Evolutionary conservation across 192 early-diverging fungal genomes (phyloP), one percentile per base, ranked within the genome.

Genomic region (Mycoemilia scoparia): DNA sequence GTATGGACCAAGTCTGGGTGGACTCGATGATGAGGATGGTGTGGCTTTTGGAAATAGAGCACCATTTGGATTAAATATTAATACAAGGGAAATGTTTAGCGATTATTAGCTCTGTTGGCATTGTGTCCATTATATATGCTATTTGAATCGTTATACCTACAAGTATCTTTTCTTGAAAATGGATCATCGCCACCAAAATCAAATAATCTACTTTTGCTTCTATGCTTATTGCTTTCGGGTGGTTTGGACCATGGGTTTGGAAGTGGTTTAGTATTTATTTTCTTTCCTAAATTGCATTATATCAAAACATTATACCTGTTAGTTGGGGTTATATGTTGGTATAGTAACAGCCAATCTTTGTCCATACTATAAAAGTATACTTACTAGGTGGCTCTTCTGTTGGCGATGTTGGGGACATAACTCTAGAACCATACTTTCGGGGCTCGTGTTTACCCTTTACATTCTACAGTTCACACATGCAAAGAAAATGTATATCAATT

Each of bases 231-330:
- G 5, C 31, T 5, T 11, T 13, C 31, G 6, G 31, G 5, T 11
- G 5, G 14, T 22, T 27, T 41, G 39, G 51, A 48, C 61, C 61
- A 64, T 0, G 61, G 61, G 36, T 64, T 64, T 0, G 61, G 55
- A 29, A 64, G 45, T 34, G 61, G 61, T 33, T 47, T 43, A 9
- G 51, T 54, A 26, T 60, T 60, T 33, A 60, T 40, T 5, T 32
- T 45, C n/a, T n/a, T n/a, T n/a, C n/a, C n/a, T n/a, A n/a, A n/a
- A n/a, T n/a, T n/a, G n/a, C n/a, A n/a, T n/a, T n/a, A n/a, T n/a
- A n/a, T n/a, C n/a, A n/a, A n/a, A n/a, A n/a, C n/a, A n/a, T n/a
- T n/a, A n/a, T n/a, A n/a, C n/a, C n/a, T n/a, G n/a, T n/a, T n/a
- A n/a, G n/a, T n/a, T n/a, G n/a, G n/a, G n/a, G n/a, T n/a, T n/a